Base-by-base conservation (phyloP, 768 basidiomycete species). In the Lentinula aciculospora region DNA sequence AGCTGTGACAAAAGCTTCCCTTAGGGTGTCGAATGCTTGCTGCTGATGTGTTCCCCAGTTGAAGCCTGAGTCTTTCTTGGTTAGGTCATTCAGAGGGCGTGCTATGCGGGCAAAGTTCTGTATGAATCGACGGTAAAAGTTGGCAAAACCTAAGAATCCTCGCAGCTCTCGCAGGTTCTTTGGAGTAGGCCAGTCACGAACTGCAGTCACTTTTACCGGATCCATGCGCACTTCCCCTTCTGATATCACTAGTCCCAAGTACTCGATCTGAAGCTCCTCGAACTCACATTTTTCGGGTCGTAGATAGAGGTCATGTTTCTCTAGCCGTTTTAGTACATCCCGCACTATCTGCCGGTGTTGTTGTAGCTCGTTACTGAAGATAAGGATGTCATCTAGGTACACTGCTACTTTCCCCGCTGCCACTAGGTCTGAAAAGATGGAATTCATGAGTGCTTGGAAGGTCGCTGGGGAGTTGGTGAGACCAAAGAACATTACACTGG, bases 401-500 rank as follows among this genome's bases (percentile, higher is more conserved):
- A 75, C 64, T 1, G 73, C 28, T 2, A 73, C 66, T 2, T 60
- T 60, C 1, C 61, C 60, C 37, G 63, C 60, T 1, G 32, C 21
- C 27, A 74, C 62, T 8, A 71, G 62, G 9, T 69, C 66, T 25
- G 3, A 57, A 39, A 72, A 57, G 31, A 76, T 70, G 60, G 76
- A 67, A 55, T 76, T 72, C 32, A 76, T 61, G 2, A 76, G 65
- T 0, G 70, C 48, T 8, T 78, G 62, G 4, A 66, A 56, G 0
- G 64, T 72, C 9, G 63, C 58, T 7, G 66, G 64, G 27, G 76
- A 64, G 46, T 77, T 74, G 40, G 62, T 64, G 7, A 72, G 51
- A 0, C 74, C 72, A 37, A 74, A 76, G 54, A 71, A 76, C 75
- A 80, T 79, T 3, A 80, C 75, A 1, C 66, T 58, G 3, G 67